phyloP scores from a whole-genome alignment of 2,329 filamentous ascomycete species.

The Claviceps africana region DNA sequence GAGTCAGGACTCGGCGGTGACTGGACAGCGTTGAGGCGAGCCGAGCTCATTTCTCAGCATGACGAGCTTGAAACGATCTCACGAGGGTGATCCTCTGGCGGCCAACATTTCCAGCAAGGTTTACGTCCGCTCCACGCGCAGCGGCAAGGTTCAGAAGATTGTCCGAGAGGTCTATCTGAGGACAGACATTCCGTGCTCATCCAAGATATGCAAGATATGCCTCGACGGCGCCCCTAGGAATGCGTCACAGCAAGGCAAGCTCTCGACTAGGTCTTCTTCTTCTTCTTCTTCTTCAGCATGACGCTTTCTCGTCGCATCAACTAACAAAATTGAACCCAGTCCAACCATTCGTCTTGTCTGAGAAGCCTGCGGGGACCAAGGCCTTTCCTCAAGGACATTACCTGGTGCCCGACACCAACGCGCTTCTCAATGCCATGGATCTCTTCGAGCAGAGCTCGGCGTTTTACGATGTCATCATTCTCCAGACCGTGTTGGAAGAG shows the following conservation, averaged over 20 bases:
- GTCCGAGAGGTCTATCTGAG: constrained; percentile 91
- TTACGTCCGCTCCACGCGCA: constrained; percentile 87
- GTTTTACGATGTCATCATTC: constrained; percentile 91
- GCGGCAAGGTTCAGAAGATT: constrained; percentile 96
- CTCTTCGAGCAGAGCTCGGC: constrained; percentile 83
- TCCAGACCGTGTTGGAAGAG: constrained; percentile 94
- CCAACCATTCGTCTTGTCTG: constrained; percentile 74
- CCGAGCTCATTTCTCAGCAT: constrained; percentile 25
- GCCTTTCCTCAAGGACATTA: constrained; percentile 80
- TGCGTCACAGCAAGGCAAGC: constrained; percentile 62
- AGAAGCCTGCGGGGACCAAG: constrained; percentile 72
- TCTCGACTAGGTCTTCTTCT: no score
- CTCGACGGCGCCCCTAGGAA: constrained; percentile 61
- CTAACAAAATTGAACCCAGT: constrained; percentile 32
- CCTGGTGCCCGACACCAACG: constrained; percentile 90
- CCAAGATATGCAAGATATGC: constrained; percentile 69
- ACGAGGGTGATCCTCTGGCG: constrained; percentile 38
- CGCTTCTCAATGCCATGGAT: constrained; percentile 89
- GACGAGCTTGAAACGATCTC: constrained; percentile 50
- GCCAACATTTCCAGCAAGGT: constrained; percentile 86
- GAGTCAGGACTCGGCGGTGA: background rate
- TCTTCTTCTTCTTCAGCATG: background rate
- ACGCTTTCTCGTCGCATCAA: background rate
- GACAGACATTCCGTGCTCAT: constrained; percentile 95
- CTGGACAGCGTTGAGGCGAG: constrained; percentile 3